Evolutionary conservation across 495 filamentous ascomycete species (phyloP).

Genomic region (Aspergillus hancockii): DNA sequence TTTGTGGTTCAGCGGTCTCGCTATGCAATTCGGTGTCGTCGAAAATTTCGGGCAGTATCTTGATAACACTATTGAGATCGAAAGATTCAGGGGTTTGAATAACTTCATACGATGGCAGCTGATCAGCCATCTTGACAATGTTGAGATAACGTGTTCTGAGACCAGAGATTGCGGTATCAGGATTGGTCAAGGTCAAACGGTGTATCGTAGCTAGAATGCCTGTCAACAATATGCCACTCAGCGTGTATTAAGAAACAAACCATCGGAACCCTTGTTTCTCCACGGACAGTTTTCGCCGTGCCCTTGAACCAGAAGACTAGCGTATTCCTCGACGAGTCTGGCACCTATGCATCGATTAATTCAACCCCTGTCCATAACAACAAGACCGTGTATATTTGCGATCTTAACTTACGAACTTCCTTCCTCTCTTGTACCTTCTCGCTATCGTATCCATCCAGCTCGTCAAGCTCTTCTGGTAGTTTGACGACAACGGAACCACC

Average conservation of each 20-base stretch:
- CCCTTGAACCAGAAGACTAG: constrained; percentile 65
- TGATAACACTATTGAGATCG: constrained; percentile 35
- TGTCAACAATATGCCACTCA: constrained; percentile 11
- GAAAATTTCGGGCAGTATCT: constrained; percentile 36
- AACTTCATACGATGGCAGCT: constrained; percentile 51
- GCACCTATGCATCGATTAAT: constrained; percentile 31
- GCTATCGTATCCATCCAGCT: constrained; percentile 46
- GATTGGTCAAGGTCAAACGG: constrained; percentile 58
- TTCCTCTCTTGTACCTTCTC: constrained; percentile 66
- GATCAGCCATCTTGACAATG: constrained; percentile 44
- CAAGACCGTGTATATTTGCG: background rate
- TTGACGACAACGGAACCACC: constrained; percentile 78
- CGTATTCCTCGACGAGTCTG: constrained; percentile 76
- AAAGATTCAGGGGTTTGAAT: constrained; percentile 48
- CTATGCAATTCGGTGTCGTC: constrained; percentile 20
- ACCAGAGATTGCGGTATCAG: constrained; percentile 52
- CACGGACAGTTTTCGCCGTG: constrained; percentile 87
- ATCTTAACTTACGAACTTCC: constrained; percentile 52
- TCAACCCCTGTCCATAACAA: background rate
- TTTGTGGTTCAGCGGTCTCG: constrained; percentile 15
- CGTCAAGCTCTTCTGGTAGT: constrained; percentile 62
- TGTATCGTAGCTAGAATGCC: constrained; percentile 48
- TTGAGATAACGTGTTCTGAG: constrained; percentile 64
- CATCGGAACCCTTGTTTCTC: constrained; percentile 81
- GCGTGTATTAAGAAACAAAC: constrained; percentile 41